Evolutionary conservation across 371 early-diverging fungal genomes (phyloP).

Genomic region (Rhizopus arrhizus): DNA sequence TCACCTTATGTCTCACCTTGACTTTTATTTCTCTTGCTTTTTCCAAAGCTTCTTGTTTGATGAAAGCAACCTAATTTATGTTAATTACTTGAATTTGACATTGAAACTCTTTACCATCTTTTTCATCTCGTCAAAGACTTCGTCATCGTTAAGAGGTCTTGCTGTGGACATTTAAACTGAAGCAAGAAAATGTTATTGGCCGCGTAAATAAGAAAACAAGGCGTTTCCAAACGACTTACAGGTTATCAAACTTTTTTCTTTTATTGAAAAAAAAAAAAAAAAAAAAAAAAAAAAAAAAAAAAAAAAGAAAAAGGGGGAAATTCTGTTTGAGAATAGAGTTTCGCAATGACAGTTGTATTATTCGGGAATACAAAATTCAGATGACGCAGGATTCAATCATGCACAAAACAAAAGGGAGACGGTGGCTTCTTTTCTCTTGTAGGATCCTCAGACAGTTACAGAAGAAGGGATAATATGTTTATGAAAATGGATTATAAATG

Average conservation of each 20-base stretch:
- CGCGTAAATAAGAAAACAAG: not conserved
- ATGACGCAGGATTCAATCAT: not conserved
- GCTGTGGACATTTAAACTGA: conserved; percentile 39
- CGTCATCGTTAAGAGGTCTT: conserved; percentile 86
- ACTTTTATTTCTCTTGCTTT: conserved; percentile 98
- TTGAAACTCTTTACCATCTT: conserved; percentile 70
- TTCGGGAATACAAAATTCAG: not conserved
- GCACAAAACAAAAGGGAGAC: too few species aligned
- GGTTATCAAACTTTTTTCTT: too few species aligned
- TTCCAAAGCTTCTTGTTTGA: conserved; percentile 97
- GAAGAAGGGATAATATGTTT: too few species aligned
- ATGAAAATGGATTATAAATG: too few species aligned
- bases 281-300: not conserved
- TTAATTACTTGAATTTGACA: not conserved
- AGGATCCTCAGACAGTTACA: too few species aligned
- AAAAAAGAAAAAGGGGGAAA: not conserved
- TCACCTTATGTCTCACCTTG: conserved; percentile 62
- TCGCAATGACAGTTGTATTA: too few species aligned
- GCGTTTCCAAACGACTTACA: not conserved
- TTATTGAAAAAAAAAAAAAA: not conserved
- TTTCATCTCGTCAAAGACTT: conserved; percentile 87
- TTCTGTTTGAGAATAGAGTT: too few species aligned
- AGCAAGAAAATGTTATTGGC: not conserved
- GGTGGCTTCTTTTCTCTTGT: too few species aligned
- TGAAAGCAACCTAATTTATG: conserved; percentile 78